Evolutionary conservation across 805 yeast species (phyloP), one percentile per base, ranked within the genome.

Genomic region (Suhomyces sp.): DNA sequence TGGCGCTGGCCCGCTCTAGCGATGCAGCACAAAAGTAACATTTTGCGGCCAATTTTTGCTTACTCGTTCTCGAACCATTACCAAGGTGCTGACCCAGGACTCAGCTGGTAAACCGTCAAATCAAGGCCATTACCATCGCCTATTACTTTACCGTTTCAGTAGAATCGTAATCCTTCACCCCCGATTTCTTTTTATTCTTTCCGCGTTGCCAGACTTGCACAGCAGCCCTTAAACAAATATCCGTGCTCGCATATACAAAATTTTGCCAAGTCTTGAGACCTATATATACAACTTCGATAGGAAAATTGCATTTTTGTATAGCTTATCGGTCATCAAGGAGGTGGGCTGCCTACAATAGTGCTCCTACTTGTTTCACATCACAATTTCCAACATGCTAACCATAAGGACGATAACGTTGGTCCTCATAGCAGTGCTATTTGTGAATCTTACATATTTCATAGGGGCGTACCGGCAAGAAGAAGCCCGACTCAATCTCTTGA

Each of bases 371-470:
- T 36, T 36, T 36, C 41, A 36, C 2, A 10, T 17, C 6, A 17
- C 17, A 38, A 17, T 19, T 17, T 38, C n/a, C 6, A 38, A 38
- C 42, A 38, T 42, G 46, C 15, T 42, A 24, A 24, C 31, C 6
- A 42, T 31, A 42, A 22, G 46, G 23, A 17, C 19, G 13, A 42
- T 42, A 8, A 23, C 46, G n/a, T 22, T 42, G 10, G 6, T 24
- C 22, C 46, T 42, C 6, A 49, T 56, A 41, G 54, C 61, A 6
- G 60, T 63, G 15, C 46, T 68, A 13, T 41, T 63, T 12, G 17
- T 63, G 27, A 67, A 68, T 48, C 49, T 63, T 29, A 29, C 55
- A 23, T 66, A 61, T 44, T 64, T 67, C 52, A 45, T 59, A 17
- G 56, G 51, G 42, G 44, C 59, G 2, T 68, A 67, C 51, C 48